phyloP scores from a whole-genome alignment of 2,329 filamentous ascomycete genomes.

The Macroventuria anomochaeta region DNA sequence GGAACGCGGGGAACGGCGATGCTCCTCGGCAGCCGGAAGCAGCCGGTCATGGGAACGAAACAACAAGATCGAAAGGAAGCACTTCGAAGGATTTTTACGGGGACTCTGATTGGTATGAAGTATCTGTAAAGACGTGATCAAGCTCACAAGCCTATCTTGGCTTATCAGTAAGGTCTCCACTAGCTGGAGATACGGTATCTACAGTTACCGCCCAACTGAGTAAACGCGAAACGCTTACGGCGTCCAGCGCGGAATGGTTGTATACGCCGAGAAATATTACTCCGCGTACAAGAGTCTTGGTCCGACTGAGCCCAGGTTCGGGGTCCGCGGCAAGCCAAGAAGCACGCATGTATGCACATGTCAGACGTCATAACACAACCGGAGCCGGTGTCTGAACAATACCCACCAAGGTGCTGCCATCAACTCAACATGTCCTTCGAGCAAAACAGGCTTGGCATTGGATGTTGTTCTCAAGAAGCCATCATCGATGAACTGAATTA shows the following conservation, averaged over 20 bases:
- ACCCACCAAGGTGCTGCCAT: no score
- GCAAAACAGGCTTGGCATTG: no score
- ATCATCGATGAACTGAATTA: no score
- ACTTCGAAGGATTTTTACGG: not conserved
- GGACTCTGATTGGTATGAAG: conserved; percentile 1
- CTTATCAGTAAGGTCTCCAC: conserved; percentile 10
- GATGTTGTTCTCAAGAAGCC: no score
- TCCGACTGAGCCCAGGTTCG: not conserved
- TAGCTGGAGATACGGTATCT: conserved; percentile 8
- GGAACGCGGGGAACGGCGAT: conserved; percentile 10
- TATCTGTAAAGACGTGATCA: conserved; percentile 6
- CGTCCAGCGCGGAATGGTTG: conserved; percentile 1
- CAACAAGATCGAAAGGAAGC: not conserved
- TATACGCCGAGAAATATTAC: not conserved
- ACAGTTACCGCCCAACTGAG: not conserved
- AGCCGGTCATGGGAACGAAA: not conserved
- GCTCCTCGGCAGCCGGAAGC: not conserved
- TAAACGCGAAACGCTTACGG: conserved; percentile 1
- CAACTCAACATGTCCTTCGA: no score
- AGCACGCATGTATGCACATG: not conserved
- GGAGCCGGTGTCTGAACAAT: no score
- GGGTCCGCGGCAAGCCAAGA: not conserved
- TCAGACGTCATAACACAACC: conserved; percentile 3
- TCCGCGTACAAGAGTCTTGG: conserved; percentile 11
- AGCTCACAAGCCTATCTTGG: conserved; percentile 4